A percentile compares a stretch with the other conserved stretches of the same genome.
Evolutionary conservation across 208 protist genomes (phyloP).

Genomic region (Leishmania major): DNA sequence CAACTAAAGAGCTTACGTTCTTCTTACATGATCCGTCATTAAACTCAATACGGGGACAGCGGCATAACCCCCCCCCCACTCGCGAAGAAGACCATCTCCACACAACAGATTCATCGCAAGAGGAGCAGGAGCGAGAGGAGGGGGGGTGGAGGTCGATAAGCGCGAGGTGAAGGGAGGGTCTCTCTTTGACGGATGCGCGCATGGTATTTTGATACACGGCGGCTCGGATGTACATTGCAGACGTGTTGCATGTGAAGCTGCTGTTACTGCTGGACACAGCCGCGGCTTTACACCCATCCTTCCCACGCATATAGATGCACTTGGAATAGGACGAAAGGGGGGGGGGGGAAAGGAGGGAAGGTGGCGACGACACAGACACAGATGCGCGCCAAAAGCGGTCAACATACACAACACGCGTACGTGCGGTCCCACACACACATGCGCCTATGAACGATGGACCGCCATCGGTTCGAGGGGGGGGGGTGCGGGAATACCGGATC

Average conservation of each 20-base stretch:
- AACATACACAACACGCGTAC: neutral
- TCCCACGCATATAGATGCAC: neutral
- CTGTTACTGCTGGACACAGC: neutral
- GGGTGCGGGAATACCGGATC: neutral
- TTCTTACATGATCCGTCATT: neutral
- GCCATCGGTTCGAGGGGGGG: neutral
- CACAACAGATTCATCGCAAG: neutral
- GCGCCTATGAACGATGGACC: neutral
- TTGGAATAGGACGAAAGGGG: neutral
- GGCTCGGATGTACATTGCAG: neutral
- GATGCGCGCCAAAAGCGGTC: neutral
- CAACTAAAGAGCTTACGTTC: neutral
- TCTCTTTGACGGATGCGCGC: neutral
- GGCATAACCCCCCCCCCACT: neutral
- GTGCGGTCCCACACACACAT: neutral
- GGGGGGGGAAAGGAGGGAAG: too few species aligned
- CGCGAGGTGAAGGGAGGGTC: neutral
- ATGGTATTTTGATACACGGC: neutral
- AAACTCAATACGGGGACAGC: neutral
- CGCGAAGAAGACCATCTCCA: neutral
- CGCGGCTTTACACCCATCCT: neutral
- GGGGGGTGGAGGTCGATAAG: neutral
- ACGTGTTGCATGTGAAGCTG: neutral
- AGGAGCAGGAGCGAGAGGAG: neutral
- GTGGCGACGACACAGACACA: neutral